Base-by-base conservation (phyloP, 441 rosid species). In the Corymbia calophylla region DNA sequence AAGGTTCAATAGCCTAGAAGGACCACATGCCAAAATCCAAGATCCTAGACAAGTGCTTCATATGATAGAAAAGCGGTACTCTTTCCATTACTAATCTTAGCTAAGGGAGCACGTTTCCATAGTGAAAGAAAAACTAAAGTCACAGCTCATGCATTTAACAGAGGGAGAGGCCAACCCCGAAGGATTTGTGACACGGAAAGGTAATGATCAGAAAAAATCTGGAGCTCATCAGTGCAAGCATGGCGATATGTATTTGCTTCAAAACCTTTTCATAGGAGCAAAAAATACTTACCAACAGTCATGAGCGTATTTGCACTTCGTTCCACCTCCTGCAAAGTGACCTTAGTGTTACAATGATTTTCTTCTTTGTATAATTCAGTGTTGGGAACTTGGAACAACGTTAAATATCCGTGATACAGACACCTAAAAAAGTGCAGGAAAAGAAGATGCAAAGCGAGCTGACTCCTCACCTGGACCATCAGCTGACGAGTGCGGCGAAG, bases 401-500 rank as follows among this genome's bases (percentile, higher is more conserved):
- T 48, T 44, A 84, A 64, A 29, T 25, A 62, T 18, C 35, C 12
- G 64, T 53, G 90, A 58, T 80, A 55, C 53, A 35, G 17, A 3
- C 48, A 81, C 47, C 53, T 23, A 6, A 3, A 56, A 54, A 18
- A 35, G 53, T 21, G 47, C 1, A 0, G 6, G 35, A 35, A 58
- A 35, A 60, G 49, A 18, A 9, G 53, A 51, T 87, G 66, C 62
- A 80, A 27, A 55, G 31, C 0, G 6, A 44, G 3, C 49, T 2
- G 2, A n/a, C n/a, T 7, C 39, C 53, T 64, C 88, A 97, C 99
- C 96, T 97, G 99, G 93, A 96, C 98, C 99, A 98, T 96, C 88
- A 98, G 93, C 90, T 97, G 99, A 54, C 98, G 97, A 82, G 97
- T 94, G 12, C 98, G 97, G 66, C 99, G 96, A 88, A 98, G 99